These are phyloP conservation scores for Boletus sp. DNA, from an alignment of 768 basidiomycete species.

Conservation along the genomic window DNA sequence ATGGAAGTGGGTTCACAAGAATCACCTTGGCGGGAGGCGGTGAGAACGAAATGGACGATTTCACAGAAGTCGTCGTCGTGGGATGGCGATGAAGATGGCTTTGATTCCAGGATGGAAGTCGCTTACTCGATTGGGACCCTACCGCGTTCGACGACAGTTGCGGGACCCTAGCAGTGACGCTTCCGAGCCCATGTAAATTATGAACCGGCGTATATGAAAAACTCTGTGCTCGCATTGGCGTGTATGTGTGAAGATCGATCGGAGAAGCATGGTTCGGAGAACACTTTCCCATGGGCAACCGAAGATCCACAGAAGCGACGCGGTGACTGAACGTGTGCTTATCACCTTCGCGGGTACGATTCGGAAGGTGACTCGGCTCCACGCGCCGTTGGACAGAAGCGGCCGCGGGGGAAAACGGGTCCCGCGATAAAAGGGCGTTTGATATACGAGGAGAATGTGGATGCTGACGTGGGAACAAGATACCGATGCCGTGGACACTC, in stretches of 20 bases:
- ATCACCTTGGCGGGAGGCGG: neutral
- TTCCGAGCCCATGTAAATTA: constrained; percentile 4
- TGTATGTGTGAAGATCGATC: constrained; percentile 18
- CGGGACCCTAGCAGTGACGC: neutral
- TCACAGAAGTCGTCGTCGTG: neutral
- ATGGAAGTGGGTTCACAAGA: neutral
- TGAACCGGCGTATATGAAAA: constrained; percentile 1
- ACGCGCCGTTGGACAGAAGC: constrained; percentile 6
- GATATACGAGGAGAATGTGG: constrained; percentile 12
- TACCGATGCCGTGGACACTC: neutral
- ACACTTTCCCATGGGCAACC: constrained; percentile 1
- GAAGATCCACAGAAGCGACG: constrained; percentile 20
- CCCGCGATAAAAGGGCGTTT: constrained; percentile 1
- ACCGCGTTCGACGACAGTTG: constrained; percentile 10
- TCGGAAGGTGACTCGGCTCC: constrained; percentile 1
- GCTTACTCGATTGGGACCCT: constrained; percentile 5
- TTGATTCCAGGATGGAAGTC: constrained; percentile 20
- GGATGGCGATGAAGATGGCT: neutral
- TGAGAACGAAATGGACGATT: neutral
- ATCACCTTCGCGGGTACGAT: constrained; percentile 14
- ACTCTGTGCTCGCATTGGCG: constrained; percentile 14
- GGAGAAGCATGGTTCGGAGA: constrained; percentile 17
- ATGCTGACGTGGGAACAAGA: constrained; percentile 16
- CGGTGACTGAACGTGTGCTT: constrained; percentile 14
- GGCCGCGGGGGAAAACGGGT: neutral